Base-by-base conservation (phyloP, 257 asterid genomes). In the Asclepias syriaca region DNA sequence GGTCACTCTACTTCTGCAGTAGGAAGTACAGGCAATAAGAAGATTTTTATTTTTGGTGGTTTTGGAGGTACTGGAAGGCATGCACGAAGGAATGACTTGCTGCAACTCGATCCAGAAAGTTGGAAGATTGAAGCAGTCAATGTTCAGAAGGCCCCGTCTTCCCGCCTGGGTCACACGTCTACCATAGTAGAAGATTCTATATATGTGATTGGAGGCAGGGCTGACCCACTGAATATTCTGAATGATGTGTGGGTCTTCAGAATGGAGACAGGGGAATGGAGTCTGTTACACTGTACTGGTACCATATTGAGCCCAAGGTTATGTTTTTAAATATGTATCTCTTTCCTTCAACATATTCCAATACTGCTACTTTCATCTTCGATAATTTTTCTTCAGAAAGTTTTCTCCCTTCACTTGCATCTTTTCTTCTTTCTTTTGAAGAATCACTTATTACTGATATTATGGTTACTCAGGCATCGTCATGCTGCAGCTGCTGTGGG, bases 1-100 rank as follows among this genome's bases (percentile, higher is more conserved):
- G 98, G 98, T 67, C 99, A 95, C 79, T 86, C 98, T 72, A 74
- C 95, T 27, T 95, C 93, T 82, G 56, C 88, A 37, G 72, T 85
- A 67, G 77, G 71, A 14, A 40, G 24, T 55, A 58, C 55, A n/a
- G 59, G 79, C 81, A 80, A 78, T 67, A 82, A 72, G 78, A 90
- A 86, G 78, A 74, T 90, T 73, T 46, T 88, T 68, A 71, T 89
- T 74, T 94, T 95, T 71, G 99, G 98, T 69, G 99, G 99, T 74
- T 95, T 95, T 89, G 98, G 99, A 76, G 98, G 99, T 71, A 78
- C 80, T 27, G 99, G 99, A 68, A 90, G 97, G 77, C 99, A 95
- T 83, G 87, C 87, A 65, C 93, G 99, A 34, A 84, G 92, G 77
- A 82, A 87, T 81, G 96, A 92, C 75, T 81, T 90, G 19, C 69